Evolutionary conservation across 2,329 filamentous ascomycete genomes (phyloP).

Genomic region (Fusarium oligoseptatum): DNA sequence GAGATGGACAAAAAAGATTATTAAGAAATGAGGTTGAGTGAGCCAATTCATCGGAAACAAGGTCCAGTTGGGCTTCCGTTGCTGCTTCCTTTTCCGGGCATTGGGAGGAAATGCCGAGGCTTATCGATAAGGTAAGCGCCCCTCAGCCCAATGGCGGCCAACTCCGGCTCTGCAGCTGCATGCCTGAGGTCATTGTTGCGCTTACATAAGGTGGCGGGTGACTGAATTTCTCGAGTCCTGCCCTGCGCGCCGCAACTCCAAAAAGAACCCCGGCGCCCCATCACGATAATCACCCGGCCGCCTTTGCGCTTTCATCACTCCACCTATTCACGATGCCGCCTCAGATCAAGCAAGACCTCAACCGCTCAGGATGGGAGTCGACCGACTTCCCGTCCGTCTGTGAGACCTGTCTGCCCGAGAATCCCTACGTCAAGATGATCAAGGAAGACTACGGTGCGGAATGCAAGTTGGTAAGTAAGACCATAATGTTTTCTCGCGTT

Average conservation of each 20-base stretch:
- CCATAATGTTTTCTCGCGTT: background rate
- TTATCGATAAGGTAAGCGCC: constrained; percentile 47
- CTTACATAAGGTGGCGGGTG: constrained; percentile 47
- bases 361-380: constrained; percentile 95
- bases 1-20: constrained; percentile 5
- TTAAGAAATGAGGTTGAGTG: background rate
- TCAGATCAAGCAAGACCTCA: constrained; percentile 96
- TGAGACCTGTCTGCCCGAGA: constrained; percentile 94
- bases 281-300: constrained; percentile 31
- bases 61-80: background rate
- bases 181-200: constrained; percentile 22
- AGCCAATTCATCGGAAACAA: background rate
- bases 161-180: constrained; percentile 12
- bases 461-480: constrained; percentile 72
- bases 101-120: background rate
- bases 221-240: constrained; percentile 40
- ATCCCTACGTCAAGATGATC: constrained; percentile 98
- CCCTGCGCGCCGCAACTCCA: constrained; percentile 40
- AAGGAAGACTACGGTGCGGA: constrained; percentile 96
- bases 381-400: constrained; percentile 90
- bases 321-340: constrained; percentile 73
- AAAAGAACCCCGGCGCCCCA: constrained; percentile 38
- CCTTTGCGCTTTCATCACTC: constrained; percentile 37
- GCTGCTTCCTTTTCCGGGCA: background rate
- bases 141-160: constrained; percentile 35